Percentiles rank a stretch among this genome's conserved stretches.
Conservation (phyloP, 768 basidiomycete species). For the Russula ochroleuca region DNA sequence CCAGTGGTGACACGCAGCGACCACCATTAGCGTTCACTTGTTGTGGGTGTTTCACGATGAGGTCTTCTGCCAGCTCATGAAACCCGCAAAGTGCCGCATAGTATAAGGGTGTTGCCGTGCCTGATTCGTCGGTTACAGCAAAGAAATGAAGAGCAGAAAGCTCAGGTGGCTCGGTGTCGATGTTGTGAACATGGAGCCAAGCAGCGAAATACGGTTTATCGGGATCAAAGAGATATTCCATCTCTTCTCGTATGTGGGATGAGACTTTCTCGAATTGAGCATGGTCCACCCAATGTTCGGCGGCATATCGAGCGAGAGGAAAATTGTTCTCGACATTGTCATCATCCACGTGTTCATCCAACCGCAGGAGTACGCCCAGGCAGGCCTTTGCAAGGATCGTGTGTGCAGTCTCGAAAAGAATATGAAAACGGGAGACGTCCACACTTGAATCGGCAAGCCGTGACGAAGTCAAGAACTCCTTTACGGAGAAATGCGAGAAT, state of each 20-base stretch:
- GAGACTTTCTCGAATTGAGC: background rate
- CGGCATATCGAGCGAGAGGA: slow-evolving; percentile 5
- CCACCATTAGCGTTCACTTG: background rate
- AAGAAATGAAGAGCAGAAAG: background rate
- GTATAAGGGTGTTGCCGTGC: background rate
- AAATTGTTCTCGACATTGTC: background rate
- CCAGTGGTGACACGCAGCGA: background rate
- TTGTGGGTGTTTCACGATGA: background rate
- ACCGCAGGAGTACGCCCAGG: background rate
- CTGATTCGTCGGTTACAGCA: background rate
- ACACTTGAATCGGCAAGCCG: background rate
- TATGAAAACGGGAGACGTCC: slow-evolving; percentile 1
- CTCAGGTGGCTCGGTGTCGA: background rate
- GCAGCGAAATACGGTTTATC: background rate
- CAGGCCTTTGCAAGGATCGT: background rate
- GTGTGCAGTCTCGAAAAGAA: background rate
- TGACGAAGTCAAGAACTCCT: background rate
- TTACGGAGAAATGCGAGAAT: slow-evolving; percentile 9
- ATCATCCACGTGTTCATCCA: background rate
- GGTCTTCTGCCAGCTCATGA: background rate
- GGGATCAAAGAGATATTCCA: background rate
- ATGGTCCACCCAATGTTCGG: slow-evolving; percentile 1
- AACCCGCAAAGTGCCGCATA: background rate
- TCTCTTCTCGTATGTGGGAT: background rate
- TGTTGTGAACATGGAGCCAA: background rate